Evolutionary conservation across 257 asterid genomes (phyloP).

Genomic region (Linaria vulgaris): DNA sequence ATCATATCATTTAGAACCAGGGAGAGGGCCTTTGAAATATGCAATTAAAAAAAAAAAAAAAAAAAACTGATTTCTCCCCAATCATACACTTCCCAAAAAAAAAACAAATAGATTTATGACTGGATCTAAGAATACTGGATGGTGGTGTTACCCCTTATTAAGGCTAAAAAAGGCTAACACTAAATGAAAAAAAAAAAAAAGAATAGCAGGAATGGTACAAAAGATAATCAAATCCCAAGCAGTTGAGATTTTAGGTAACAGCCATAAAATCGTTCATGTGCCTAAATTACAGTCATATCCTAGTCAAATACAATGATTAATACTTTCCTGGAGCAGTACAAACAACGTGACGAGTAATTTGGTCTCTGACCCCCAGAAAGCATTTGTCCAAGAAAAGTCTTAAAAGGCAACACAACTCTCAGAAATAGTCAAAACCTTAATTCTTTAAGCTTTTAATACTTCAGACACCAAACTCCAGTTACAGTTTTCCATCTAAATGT

Average conservation of each 20-base stretch:
- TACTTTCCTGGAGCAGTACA: neutral
- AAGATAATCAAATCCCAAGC: neutral
- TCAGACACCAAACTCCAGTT: neutral
- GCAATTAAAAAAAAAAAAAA: too few relatives aligned
- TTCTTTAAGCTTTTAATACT: neutral
- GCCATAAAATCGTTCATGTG: neutral
- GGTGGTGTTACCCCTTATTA: neutral
- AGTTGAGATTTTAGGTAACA: neutral
- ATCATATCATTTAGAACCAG: conserved; percentile 16
- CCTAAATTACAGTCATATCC: conserved; percentile 2
- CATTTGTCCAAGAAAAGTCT: neutral
- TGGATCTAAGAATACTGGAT: neutral
- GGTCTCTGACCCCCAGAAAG: neutral
- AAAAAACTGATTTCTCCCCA: too few relatives aligned
- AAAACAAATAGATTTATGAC: neutral
- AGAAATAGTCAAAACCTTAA: neutral
- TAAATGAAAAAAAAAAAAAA: neutral
- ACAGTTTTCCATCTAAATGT: neutral
- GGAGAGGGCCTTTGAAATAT: neutral
- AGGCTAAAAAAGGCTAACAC: too few relatives aligned
- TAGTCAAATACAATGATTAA: conserved; percentile 9
- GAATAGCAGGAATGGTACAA: neutral
- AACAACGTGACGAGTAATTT: too few relatives aligned
- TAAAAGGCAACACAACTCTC: neutral
- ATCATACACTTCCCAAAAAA: conserved; percentile 2